Base-by-base conservation (phyloP, 2,329 filamentous ascomycete genomes). In the Botrytis fabae region DNA sequence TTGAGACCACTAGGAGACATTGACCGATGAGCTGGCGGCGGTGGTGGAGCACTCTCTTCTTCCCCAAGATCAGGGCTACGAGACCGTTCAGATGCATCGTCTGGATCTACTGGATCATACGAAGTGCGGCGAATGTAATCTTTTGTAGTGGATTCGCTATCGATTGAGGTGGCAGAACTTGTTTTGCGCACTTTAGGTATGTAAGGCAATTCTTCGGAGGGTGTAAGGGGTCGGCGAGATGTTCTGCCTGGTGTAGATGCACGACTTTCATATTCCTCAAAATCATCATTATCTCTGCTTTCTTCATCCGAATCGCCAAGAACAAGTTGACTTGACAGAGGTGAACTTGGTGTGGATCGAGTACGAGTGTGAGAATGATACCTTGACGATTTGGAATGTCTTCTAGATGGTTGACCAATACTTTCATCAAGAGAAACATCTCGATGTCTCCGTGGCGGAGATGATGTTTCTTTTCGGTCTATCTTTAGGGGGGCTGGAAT, bases 1-100 rank as follows among this genome's bases (percentile, higher is more conserved):
- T 83, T 80, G 75, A 84, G 78, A 72, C 82, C 77, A 77, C 81
- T 78, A 84, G 90, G 79, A 81, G 90, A 78, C 40, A 79, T 78
- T n/a, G 78, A 77, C 63, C 74, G 75, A 68, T 81, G 80, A 68
- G 72, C 74, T 44, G 80, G 80, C 28, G 79, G 80, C 10, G 79
- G 78, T 22, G 79, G 78, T 60, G 80, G 80, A 12, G 77, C 73
- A 68, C 74, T 76, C 59, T 80, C 78, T 40, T 77, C 74, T 60
- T 71, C 60, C 16, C 38, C 22, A 22, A 46, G 60, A 44, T 70
- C 60, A 18, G 59, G 51, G 40, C 42, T 72, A 60, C n/a, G 42
- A 42, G 48, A 48, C 7, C 63, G 54, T 32, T 32, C 60, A 40
- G 48, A 61, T 14, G 25, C 44, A 42, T 61, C 51, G 6, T 57